phyloP scores from a whole-genome alignment of 2,329 filamentous ascomycete genomes.

The Alternaria infectoria region DNA sequence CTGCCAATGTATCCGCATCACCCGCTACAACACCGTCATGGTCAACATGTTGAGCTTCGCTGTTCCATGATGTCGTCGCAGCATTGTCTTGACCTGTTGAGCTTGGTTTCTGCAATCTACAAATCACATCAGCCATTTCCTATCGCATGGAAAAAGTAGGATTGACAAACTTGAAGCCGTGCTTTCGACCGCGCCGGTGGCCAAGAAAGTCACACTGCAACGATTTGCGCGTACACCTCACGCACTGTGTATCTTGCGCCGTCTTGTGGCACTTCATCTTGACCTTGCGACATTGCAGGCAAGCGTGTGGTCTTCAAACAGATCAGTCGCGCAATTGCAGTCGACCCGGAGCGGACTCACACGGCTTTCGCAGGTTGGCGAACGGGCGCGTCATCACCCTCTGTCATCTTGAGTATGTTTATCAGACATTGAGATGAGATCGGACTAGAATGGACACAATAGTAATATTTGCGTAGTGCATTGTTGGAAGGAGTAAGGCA shows the following conservation, averaged over 20 bases:
- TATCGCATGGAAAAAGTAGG: background rate
- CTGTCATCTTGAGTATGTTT: background rate
- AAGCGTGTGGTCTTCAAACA: background rate
- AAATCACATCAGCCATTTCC: background rate
- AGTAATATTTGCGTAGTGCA: background rate
- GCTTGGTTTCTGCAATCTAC: background rate
- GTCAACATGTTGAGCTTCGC: background rate
- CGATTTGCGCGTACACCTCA: background rate
- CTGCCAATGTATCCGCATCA: background rate
- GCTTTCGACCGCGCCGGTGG: slow-evolving; percentile 3
- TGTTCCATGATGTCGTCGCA: background rate
- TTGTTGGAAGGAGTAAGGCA: background rate
- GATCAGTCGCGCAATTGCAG: background rate
- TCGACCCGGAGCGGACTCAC: background rate
- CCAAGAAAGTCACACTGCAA: background rate
- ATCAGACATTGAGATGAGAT: background rate
- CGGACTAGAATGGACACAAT: background rate
- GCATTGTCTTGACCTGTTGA: rapidly evolving
- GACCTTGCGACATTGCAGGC: background rate
- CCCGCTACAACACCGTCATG: background rate
- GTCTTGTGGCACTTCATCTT: background rate
- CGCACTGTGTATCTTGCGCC: background rate
- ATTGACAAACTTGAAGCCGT: background rate
- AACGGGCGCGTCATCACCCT: background rate
- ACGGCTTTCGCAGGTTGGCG: background rate